These are phyloP conservation scores for Xylaria nigripes DNA, from an alignment of 495 filamentous ascomycete species.

Conservation along the genomic window DNA sequence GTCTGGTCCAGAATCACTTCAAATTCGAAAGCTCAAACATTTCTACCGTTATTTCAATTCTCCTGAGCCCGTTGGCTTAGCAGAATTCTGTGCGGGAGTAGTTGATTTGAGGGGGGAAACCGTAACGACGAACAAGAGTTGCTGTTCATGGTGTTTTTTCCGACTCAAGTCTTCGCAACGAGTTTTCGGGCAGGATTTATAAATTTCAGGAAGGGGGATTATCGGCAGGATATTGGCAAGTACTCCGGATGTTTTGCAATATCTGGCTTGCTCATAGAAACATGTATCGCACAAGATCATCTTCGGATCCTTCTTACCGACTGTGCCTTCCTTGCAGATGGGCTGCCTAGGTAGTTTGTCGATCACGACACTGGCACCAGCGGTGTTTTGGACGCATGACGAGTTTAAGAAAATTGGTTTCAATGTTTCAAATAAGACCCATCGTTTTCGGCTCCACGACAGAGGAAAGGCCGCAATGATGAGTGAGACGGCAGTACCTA, in stretches of 20 bases:
- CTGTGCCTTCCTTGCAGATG: not conserved
- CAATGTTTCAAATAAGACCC: not conserved
- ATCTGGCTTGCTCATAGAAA: not conserved
- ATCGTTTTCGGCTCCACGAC: not conserved
- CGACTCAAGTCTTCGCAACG: no score
- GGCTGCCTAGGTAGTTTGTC: not conserved
- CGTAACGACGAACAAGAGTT: not conserved
- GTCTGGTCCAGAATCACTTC: no score
- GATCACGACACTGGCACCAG: not conserved
- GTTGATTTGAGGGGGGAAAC: no score
- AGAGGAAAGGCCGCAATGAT: not conserved
- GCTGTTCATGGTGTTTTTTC: not conserved
- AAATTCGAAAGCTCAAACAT: no score
- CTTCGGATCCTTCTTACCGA: conserved; percentile 7
- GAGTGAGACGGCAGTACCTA: no score
- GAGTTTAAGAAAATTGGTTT: not conserved
- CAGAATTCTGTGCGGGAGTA: no score
- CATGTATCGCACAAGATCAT: conserved; percentile 1
- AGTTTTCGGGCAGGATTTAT: no score
- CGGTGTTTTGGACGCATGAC: not conserved
- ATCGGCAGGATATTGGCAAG: not conserved
- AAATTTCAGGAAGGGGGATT: not conserved
- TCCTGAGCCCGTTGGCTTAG: no score
- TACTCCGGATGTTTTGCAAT: not conserved
- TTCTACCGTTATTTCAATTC: no score